These are phyloP conservation scores for Cyclocybe aegerita DNA, from an alignment of 768 basidiomycete species.

Conservation along the genomic window DNA sequence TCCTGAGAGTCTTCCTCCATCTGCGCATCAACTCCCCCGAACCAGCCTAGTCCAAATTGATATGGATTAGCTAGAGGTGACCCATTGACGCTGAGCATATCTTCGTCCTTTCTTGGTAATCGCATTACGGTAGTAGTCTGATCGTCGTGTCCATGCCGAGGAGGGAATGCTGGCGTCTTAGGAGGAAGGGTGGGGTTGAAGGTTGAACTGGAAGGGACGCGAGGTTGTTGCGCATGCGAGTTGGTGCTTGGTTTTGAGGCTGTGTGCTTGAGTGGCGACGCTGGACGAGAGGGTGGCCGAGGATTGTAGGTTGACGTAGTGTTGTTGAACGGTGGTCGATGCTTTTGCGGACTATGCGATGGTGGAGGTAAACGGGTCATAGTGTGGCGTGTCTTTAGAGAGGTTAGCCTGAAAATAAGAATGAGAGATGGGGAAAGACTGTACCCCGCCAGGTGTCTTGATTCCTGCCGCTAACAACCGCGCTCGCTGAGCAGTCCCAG, in stretches of 20 bases:
- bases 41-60: slow-evolving; percentile 62
- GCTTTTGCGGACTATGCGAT: slow-evolving; percentile 47
- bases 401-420: not conserved
- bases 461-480: slow-evolving; percentile 37
- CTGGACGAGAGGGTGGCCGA: slow-evolving; percentile 37
- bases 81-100: slow-evolving; percentile 79
- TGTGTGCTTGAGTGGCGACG: slow-evolving; percentile 53
- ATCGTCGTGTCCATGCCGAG: slow-evolving; percentile 16
- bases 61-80: slow-evolving; percentile 82
- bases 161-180: slow-evolving; percentile 55
- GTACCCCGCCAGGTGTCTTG: slow-evolving; percentile 45
- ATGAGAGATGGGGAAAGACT: slow-evolving; percentile 2
- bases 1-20: slow-evolving; percentile 27
- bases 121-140: slow-evolving; percentile 47
- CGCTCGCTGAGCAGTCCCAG: slow-evolving; percentile 51
- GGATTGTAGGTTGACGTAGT: slow-evolving; percentile 28
- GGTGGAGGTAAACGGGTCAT: slow-evolving; percentile 30
- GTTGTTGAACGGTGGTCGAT: slow-evolving; percentile 44
- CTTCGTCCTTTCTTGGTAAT: slow-evolving; percentile 72
- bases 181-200: slow-evolving; percentile 73
- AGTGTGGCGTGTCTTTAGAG: slow-evolving; percentile 26
- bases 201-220: slow-evolving; percentile 58
- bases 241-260: slow-evolving; percentile 26
- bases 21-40: slow-evolving; percentile 40
- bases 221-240: slow-evolving; percentile 20